phyloP scores from a whole-genome alignment of 2,329 filamentous ascomycete genomes.

The Penicillium sp. region DNA sequence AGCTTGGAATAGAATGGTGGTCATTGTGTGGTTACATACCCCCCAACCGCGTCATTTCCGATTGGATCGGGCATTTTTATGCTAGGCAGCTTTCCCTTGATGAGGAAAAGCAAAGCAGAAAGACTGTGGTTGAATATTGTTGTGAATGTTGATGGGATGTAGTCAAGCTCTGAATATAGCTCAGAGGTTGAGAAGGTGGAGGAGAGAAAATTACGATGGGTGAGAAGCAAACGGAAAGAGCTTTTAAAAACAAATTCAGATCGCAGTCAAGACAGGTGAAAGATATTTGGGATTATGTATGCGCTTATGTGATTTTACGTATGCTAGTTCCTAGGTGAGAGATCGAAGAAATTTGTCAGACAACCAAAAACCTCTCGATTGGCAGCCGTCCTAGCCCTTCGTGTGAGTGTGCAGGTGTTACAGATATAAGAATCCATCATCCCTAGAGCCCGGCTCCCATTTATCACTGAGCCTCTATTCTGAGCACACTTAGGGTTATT shows the following conservation, averaged over 20 bases:
- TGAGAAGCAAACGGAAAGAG: neutral
- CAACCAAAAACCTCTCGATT: neutral
- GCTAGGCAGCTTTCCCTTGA: neutral
- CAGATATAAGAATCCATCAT: neutral
- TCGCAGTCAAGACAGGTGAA: neutral
- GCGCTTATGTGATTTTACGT: neutral
- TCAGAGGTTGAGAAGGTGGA: neutral
- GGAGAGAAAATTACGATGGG: neutral
- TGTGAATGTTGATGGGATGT: neutral
- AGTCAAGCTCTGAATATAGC: neutral
- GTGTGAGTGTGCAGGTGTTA: neutral
- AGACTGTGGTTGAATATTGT: neutral
- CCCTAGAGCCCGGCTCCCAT: neutral
- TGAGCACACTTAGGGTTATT: neutral
- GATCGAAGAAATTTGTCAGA: neutral
- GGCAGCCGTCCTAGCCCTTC: neutral
- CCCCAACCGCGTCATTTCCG: constrained; percentile 1
- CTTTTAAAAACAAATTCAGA: neutral
- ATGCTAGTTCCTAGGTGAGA: neutral
- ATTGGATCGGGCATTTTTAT: constrained; percentile 3
- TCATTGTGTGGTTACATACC: constrained; percentile 6
- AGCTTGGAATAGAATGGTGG: neutral
- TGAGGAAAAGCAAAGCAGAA: neutral
- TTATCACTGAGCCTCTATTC: neutral
- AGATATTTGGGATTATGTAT: neutral